Evolutionary conservation across 1,284 basidiomycete genomes (phyloP), one percentile per base, ranked within the genome.

Genomic region (Cystobasidiaceae sp.): DNA sequence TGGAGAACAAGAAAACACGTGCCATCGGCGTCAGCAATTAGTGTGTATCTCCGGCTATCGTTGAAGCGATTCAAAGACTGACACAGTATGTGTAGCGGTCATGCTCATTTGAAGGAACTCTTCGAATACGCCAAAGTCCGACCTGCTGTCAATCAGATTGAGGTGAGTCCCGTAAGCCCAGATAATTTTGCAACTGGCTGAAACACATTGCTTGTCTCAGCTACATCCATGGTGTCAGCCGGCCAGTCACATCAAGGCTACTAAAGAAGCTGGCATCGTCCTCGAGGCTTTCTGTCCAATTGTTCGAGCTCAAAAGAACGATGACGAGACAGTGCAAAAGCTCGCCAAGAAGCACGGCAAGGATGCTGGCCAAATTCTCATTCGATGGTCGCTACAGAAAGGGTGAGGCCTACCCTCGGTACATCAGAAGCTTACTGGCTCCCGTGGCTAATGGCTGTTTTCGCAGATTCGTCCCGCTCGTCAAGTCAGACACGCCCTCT

Each of bases 151-250:
- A 91, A 93, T 76, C 90, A 94, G 74, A 85, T 93, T 60, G 89
- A 67, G 33, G 56, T 59, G 45, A 7, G 87, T 84, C 70, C 34
- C 74, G 59, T 34, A 41, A 25, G 6, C 23, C 2, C n/a, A 4
- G 28, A 13, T 27, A 17, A 11, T 4, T 43, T 7, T 21, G n/a
- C n/a, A 34, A 1, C 8, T 9, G 23, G 21, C 11, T 13, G 25
- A 4, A 32, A 33, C 28, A 17, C 1, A 15, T 11, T 5, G 17
- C 13, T 27, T 23, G n/a, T 32, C 27, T 17, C 61, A 89, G 84
- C 80, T 91, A 6, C 89, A 92, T 73, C 90, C 90, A 0, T 85
- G 87, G 70, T 91, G 88, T 77, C 89, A 92, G 73, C 89, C 90
- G 68, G 79, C 80, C 45, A 82, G 85, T 8, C 89, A 93, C 62